Conservation (phyloP, 2,329 filamentous ascomycete genomes). For the Paecilomyces formosus region DNA sequence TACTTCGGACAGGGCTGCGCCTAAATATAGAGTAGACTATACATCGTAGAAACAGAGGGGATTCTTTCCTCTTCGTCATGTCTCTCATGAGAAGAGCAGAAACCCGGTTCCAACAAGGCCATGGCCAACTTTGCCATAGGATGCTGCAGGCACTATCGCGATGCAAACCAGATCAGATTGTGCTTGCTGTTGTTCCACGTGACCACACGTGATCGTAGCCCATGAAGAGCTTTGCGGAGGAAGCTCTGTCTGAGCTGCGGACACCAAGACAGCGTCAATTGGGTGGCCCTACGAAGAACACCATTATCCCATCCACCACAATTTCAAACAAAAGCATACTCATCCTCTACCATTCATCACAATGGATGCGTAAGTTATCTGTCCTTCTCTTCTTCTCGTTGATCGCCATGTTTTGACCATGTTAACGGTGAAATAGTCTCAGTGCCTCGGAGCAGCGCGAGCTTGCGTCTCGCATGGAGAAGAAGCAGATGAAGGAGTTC, state of each 20-base stretch:
- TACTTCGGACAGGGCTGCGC: too few species aligned
- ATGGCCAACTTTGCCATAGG: too few species aligned
- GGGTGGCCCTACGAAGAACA: not conserved
- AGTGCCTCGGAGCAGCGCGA: slow-evolving; percentile 77
- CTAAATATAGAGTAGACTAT: too few species aligned
- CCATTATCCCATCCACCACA: not conserved
- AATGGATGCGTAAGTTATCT: slow-evolving; percentile 29
- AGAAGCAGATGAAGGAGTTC: slow-evolving; percentile 98
- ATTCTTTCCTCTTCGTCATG: too few species aligned
- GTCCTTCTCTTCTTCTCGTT: not conserved
- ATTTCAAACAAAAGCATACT: not conserved
- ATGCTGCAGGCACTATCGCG: not conserved
- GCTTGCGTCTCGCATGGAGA: slow-evolving; percentile 90
- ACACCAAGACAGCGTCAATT: not conserved
- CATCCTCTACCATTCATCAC: slow-evolving; percentile 6
- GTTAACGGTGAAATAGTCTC: slow-evolving; percentile 45
- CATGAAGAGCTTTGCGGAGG: not conserved
- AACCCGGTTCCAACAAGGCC: not conserved
- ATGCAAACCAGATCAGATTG: not conserved
- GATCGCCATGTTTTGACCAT: not conserved
- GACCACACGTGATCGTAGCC: not conserved
- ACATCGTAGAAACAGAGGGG: too few species aligned
- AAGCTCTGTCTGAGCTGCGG: not conserved
- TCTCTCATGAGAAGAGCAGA: too few species aligned
- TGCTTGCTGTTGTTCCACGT: not conserved